phyloP scores from a whole-genome alignment of 2,329 filamentous ascomycete species.

The Microcyclosporella mali region DNA sequence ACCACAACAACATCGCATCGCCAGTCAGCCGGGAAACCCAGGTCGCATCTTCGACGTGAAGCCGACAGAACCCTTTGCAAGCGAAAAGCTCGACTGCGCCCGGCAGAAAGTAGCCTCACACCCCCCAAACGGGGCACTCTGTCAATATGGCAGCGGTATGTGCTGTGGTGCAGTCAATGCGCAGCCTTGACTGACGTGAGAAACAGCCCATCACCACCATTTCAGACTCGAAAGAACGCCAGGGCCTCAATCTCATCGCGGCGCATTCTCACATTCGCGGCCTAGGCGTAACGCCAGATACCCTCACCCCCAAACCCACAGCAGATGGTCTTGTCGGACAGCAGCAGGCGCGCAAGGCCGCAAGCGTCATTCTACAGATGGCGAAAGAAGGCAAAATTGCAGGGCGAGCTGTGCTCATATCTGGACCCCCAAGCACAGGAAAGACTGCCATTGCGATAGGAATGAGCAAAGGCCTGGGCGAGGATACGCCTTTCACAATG shows the following conservation, averaged over 20 bases:
- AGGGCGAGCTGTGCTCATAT: constrained; percentile 87
- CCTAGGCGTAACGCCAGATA: constrained; percentile 85
- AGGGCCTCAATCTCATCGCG: constrained; percentile 93
- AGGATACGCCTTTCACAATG: constrained; percentile 94
- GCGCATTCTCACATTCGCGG: constrained; percentile 97
- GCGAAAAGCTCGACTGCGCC: not conserved
- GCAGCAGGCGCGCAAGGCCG: constrained; percentile 92
- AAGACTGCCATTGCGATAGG: constrained; percentile 99
- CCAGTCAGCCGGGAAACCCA: not conserved
- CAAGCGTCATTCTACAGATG: constrained; percentile 95
- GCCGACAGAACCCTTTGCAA: not conserved
- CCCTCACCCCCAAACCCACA: constrained; percentile 73
- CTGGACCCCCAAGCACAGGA: constrained; percentile 90
- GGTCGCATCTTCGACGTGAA: not conserved
- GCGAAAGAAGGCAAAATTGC: constrained; percentile 98
- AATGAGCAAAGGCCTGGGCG: constrained; percentile 86
- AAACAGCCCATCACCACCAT: constrained; percentile 68
- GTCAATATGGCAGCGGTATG: constrained; percentile 5
- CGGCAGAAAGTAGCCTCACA: not conserved
- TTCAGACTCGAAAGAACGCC: constrained; percentile 91
- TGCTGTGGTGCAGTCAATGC: not conserved
- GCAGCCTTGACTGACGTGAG: not conserved
- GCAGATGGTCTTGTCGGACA: constrained; percentile 95
- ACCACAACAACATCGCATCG: not conserved
- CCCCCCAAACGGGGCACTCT: not conserved